Conservation (phyloP, 768 basidiomycete species). For the Hypholoma sublateritium region DNA sequence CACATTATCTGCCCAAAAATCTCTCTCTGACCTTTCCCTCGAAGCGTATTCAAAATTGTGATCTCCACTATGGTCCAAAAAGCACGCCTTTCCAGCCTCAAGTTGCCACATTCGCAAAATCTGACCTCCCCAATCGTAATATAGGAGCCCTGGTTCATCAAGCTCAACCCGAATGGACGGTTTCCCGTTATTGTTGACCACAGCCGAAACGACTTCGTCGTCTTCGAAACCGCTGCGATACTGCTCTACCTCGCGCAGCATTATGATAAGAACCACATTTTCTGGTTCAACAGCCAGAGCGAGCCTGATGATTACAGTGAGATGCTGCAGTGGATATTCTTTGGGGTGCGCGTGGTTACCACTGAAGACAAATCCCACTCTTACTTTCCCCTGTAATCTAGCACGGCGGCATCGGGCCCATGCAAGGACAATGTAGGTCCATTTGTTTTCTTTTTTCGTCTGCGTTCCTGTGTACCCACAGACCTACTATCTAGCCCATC, state of each 20-base stretch:
- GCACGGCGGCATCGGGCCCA: slow-evolving; percentile 81
- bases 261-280: slow-evolving; percentile 71
- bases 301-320: slow-evolving; percentile 64
- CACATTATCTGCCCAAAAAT: background rate
- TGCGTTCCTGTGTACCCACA: background rate
- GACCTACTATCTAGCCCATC: slow-evolving; percentile 44
- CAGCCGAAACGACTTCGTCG: slow-evolving; percentile 55
- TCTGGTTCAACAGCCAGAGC: slow-evolving; percentile 55
- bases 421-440: slow-evolving; percentile 66
- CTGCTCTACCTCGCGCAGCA: slow-evolving; percentile 75
- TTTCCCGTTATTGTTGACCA: slow-evolving; percentile 69
- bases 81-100: slow-evolving; percentile 22
- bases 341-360: slow-evolving; percentile 43
- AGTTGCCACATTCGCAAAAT: too few species aligned
- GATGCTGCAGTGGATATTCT: slow-evolving; percentile 85
- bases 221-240: slow-evolving; percentile 82
- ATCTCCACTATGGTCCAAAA: slow-evolving; percentile 74
- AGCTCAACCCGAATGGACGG: slow-evolving; percentile 69
- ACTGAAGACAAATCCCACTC: background rate
- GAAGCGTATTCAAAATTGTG: slow-evolving; percentile 51
- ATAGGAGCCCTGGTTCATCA: slow-evolving; percentile 62
- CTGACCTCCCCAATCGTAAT: background rate
- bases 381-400: background rate
- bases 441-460: background rate
- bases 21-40: background rate